Percentiles rank a stretch among this genome's conserved stretches.
phyloP scores from a whole-genome alignment of 768 basidiomycete genomes.

The Paxillus rubicundulus region DNA sequence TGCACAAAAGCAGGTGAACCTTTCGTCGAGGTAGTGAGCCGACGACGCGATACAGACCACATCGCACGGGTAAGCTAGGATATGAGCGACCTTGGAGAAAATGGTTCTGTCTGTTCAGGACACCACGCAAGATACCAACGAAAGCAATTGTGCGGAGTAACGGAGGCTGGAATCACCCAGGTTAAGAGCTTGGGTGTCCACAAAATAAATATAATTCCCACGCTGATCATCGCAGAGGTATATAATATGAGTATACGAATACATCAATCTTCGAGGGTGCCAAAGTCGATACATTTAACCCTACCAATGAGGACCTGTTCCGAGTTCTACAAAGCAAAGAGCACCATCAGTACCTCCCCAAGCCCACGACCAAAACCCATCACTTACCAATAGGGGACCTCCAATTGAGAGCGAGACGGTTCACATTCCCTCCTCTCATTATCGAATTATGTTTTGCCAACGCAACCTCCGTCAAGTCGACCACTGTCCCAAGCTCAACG shows the following conservation, averaged over 20 bases:
- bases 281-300: too few species aligned
- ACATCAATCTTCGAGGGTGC: too few species aligned
- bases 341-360: background rate
- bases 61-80: conserved; percentile 7
- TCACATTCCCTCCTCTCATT: conserved; percentile 29
- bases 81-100: too few species aligned
- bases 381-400: conserved; percentile 66
- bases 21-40: background rate
- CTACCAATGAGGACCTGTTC: background rate
- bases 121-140: too few species aligned
- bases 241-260: too few species aligned
- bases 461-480: conserved; percentile 41
- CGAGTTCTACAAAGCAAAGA: background rate
- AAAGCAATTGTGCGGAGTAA: too few species aligned
- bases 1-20: conserved; percentile 28
- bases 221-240: too few species aligned
- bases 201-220: too few species aligned
- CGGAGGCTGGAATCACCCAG: too few species aligned
- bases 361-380: background rate
- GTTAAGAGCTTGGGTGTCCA: too few species aligned
- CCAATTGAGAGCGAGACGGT: conserved; percentile 60
- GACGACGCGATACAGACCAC: conserved; percentile 24
- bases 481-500: conserved; percentile 17
- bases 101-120: too few species aligned
- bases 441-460: conserved; percentile 41